Conservation (phyloP, 345 rosid species). For the Trapa incisa region DNA sequence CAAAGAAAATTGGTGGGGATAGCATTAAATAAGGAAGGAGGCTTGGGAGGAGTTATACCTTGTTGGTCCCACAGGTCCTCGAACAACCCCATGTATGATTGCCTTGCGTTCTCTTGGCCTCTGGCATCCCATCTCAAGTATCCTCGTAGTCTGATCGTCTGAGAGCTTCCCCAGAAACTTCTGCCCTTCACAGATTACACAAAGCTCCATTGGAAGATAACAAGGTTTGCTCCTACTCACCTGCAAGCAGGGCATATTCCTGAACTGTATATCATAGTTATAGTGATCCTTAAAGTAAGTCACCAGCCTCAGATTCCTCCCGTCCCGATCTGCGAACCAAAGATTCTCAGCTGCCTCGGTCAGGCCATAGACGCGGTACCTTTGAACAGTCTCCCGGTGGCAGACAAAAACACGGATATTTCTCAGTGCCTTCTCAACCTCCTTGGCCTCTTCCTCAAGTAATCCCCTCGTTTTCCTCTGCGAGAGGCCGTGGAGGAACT, state of each 20-base stretch:
- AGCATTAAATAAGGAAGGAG: background rate
- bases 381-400: constrained; percentile 87
- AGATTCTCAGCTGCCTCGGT: constrained; percentile 70
- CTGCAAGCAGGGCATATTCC: constrained; percentile 86
- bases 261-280: constrained; percentile 54
- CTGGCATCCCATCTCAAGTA: constrained; percentile 90
- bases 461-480: constrained; percentile 55
- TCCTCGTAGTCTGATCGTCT: constrained; percentile 86
- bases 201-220: constrained; percentile 95
- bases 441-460: constrained; percentile 58
- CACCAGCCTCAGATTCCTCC: constrained; percentile 55
- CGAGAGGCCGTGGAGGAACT: constrained; percentile 65
- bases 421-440: constrained; percentile 73
- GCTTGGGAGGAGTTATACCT: constrained; percentile 32
- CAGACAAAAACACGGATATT: constrained; percentile 84
- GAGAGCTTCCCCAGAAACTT: constrained; percentile 95
- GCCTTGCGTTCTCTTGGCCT: constrained; percentile 76
- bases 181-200: constrained; percentile 95
- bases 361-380: constrained; percentile 70
- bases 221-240: constrained; percentile 83
- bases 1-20: background rate
- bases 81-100: constrained; percentile 63
- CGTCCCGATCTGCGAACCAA: constrained; percentile 76
- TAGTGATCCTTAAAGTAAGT: constrained; percentile 86
- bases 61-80: constrained; percentile 75